Evolutionary conservation across 1,139 yeast species (phyloP), one percentile per base, ranked within the genome.

Genomic region (Lodderomyces theae): DNA sequence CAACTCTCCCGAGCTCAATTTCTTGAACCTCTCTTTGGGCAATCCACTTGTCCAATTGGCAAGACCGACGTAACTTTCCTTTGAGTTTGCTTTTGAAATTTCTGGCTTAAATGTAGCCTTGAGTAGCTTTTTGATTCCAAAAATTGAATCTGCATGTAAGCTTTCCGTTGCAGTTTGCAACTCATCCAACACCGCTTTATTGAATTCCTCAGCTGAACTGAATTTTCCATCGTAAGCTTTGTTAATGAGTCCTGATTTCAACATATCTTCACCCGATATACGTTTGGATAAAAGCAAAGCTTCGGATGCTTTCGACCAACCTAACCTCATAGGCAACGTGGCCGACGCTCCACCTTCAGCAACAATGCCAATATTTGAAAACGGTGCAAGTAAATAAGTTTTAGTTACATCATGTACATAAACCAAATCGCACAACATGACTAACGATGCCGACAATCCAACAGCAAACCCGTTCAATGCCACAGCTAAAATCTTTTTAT

Each of bases 381-480:
- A 88, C 11, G 96, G 96, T 25, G 84, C 72, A 56, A 83, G 72
- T 44, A 85, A 50, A 59, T 69, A 85, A 36, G 83, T 75, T 44
- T 79, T 69, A 26, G 59, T 51, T 42, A 77, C 80, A 48, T 82
- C 79, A 51, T 69, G 74, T 15, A 83, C 84, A 55, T 86, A 86
- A 21, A 88, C 72, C 51, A 88, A 72, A 60, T 88, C 96, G 58
- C 87, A 81, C 43, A 85, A 66, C n/a, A 85, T 78, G 13, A 87
- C 83, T 38, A 88, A 61, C 0, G 92, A 87, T 2, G 92, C 80
- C 29, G 82, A 69, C 44, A 88, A 72, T 0, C 96, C 96, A 48
- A 88, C 76, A 9, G 80, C 95, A 0, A 96, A 95, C 0, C 96
- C 96, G 54, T 88, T 88, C 46, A 88, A 67, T 6, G 92, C 92